Evolutionary conservation across 257 asterid genomes (phyloP), one percentile per base, ranked within the genome.

Genomic region (Fraxinus excelsior): DNA sequence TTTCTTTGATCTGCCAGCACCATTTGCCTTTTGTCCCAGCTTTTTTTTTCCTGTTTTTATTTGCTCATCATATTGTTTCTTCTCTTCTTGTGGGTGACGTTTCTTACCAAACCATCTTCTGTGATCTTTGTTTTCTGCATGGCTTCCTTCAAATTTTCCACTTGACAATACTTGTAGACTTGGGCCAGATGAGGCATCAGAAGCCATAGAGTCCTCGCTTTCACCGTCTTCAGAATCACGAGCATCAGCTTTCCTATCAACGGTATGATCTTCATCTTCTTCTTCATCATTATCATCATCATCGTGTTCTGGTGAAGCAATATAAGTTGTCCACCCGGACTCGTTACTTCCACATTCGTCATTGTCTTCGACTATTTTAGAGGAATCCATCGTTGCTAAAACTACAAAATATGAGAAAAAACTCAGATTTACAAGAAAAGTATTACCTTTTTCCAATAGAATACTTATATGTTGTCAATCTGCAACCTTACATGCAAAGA

Each of bases 171-270:
- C 84, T 73, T 76, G 87, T 73, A 81, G 80, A 49, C 85, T 83
- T 8, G 91, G 91, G 64, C 87, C 89, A 25, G 89, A 87, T 32
- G 87, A 82, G 23, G 91, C 91, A 75, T 85, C 91, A 19, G 91
- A 87, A 75, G 87, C 83, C 91, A 83, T 82, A 11, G 91, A 87
- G 34, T 87, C 89, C 58, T 85, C 91, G 7, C 85, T 87, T 46
- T 72, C 82, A 8, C 68, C 73, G n/a, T 79, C 82, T 75, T 80
- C 84, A 25, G 66, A 73, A 23, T 68, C 71, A 2, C 56, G 67
- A 71, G 60, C 79, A 11, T 29, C 5, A 12, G 71, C 73, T 71
- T 58, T 60, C 44, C 75, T 74, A 37, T 23, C 38, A 9, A 70
- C 18, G 10, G 70, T 32, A 21, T 35, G 53, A 16, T 67, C 38